Percentiles rank a stretch among this genome's conserved stretches.
Evolutionary conservation across 768 basidiomycete genomes (phyloP).

Genomic region (Suillus sp.): DNA sequence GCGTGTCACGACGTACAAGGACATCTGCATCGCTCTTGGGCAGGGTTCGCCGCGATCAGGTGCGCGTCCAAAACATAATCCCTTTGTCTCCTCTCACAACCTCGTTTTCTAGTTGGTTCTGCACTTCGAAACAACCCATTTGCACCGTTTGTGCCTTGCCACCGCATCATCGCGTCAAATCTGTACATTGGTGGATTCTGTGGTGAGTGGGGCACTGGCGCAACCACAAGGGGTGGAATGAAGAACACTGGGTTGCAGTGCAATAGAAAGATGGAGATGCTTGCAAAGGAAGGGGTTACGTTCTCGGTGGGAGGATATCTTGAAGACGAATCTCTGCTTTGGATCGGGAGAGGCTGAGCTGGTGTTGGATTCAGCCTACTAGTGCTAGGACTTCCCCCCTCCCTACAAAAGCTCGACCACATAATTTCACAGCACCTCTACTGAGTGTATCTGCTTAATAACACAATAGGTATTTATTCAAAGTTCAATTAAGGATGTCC

Average conservation of each 20-base stretch:
- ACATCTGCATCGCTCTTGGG: conserved; percentile 50
- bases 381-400: no score
- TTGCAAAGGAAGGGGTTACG: conserved; percentile 53
- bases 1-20: conserved; percentile 59
- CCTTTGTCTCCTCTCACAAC: conserved; percentile 4
- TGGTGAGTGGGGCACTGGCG: conserved; percentile 59
- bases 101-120: conserved; percentile 50
- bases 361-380: not conserved
- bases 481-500: not conserved
- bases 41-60: conserved; percentile 64
- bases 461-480: not conserved
- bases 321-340: conserved; percentile 23
- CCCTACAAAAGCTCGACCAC: not conserved
- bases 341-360: conserved; percentile 10
- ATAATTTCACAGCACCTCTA: not conserved
- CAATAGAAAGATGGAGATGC: conserved; percentile 49
- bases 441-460: not conserved
- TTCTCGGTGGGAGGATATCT: conserved; percentile 51
- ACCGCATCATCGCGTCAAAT: conserved; percentile 66
- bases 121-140: conserved; percentile 70
- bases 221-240: conserved; percentile 24
- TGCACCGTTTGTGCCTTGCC: conserved; percentile 67
- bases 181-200: conserved; percentile 63
- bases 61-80: conserved; percentile 26
- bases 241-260: conserved; percentile 40